These are phyloP conservation scores for Parsonsia alboflavescens DNA, from an alignment of 257 asterid genomes.

Conservation along the genomic window DNA sequence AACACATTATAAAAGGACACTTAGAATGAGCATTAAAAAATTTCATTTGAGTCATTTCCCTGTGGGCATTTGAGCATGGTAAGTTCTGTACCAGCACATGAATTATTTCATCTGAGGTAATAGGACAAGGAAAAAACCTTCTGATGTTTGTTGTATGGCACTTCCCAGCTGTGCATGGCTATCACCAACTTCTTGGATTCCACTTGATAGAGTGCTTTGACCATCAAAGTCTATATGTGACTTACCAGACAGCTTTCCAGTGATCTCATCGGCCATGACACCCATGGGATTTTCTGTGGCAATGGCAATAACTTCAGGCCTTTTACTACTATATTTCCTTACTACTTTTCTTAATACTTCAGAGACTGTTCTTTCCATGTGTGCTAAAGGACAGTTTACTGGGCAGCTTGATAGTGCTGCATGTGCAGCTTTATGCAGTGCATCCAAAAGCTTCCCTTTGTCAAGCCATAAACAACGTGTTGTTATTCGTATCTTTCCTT, in stretches of 20 bases:
- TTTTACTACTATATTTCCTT: conserved; percentile 86
- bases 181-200: conserved; percentile 35
- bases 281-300: conserved; percentile 83
- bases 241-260: conserved; percentile 62
- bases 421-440: conserved; percentile 93
- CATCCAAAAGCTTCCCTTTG: conserved; percentile 94
- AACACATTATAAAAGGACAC: neutral
- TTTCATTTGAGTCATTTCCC: neutral
- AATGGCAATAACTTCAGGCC: conserved; percentile 87
- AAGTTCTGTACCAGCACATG: neutral
- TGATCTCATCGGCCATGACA: conserved; percentile 79
- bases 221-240: conserved; percentile 45
- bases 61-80: neutral
- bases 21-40: neutral
- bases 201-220: conserved; percentile 35
- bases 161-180: conserved; percentile 31
- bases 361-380: conserved; percentile 88
- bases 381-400: conserved; percentile 65
- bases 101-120: conserved; percentile 3
- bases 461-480: conserved; percentile 99
- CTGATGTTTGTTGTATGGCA: conserved; percentile 33
- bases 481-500: conserved; percentile 92
- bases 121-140: conserved; percentile 47
- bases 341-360: conserved; percentile 91
- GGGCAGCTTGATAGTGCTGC: conserved; percentile 95